These are phyloP conservation scores for Plantago ovata DNA, from an alignment of 257 asterid species.

Conservation along the genomic window DNA sequence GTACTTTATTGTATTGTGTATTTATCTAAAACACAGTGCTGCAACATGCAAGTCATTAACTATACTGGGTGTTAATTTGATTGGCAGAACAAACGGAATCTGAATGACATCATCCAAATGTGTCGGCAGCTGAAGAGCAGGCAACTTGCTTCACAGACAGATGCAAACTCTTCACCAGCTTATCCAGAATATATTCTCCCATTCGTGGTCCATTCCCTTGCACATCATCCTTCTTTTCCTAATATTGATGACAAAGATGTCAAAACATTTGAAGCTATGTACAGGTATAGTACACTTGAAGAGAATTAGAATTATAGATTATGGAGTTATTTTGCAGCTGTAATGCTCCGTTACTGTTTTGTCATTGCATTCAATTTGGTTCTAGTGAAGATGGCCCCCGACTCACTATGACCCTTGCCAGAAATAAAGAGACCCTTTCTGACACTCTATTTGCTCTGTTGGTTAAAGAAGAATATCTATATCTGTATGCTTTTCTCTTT, in stretches of 20 bases:
- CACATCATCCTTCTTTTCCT: constrained; percentile 81
- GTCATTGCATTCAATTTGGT: constrained; percentile 17
- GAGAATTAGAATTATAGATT: constrained; percentile 9
- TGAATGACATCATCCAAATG: constrained; percentile 86
- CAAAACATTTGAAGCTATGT: constrained; percentile 63
- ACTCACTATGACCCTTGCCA: not conserved
- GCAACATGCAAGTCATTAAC: constrained; percentile 5
- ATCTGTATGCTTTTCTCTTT: constrained; percentile 15
- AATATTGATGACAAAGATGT: constrained; percentile 79
- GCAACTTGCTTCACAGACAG: constrained; percentile 59
- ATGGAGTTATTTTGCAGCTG: constrained; percentile 12
- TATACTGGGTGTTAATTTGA: constrained; percentile 13
- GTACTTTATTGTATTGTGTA: constrained; percentile 10
- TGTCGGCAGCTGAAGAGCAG: constrained; percentile 81
- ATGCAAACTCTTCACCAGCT: constrained; percentile 45
- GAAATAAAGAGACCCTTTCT: not conserved
- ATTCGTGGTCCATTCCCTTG: constrained; percentile 89
- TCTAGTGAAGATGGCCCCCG: not conserved
- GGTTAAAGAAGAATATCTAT: constrained; percentile 10
- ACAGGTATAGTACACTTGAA: constrained; percentile 59
- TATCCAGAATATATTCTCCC: constrained; percentile 84
- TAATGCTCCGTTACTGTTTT: constrained; percentile 13
- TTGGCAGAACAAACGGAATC: constrained; percentile 71
- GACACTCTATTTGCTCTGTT: constrained; percentile 10
- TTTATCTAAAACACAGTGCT: constrained; percentile 7